These are phyloP conservation scores for Phoma sp. DNA, from an alignment of 2,329 filamentous ascomycete species.

Conservation along the genomic window DNA sequence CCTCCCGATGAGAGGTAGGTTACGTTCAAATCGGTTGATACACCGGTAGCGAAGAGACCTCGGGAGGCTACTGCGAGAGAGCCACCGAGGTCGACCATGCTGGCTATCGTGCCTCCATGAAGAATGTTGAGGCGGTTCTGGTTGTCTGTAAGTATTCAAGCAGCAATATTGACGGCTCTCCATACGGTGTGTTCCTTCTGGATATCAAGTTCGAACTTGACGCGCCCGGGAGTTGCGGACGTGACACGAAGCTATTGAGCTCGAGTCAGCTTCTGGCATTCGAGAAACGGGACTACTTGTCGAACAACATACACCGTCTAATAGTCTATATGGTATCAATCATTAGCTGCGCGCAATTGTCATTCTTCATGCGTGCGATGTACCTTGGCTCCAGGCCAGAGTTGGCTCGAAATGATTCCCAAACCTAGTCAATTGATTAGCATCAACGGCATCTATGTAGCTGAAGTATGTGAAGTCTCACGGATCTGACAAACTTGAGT, in stretches of 20 bases:
- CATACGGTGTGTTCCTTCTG: constrained; percentile 75
- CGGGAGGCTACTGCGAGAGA: constrained; percentile 70
- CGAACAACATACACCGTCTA: constrained; percentile 48
- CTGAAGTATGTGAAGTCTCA: constrained; percentile 47
- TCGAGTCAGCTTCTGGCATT: neutral
- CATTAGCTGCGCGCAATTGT: neutral
- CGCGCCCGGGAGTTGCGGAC: constrained; percentile 68
- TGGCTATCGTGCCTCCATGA: constrained; percentile 80
- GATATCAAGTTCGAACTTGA: constrained; percentile 79
- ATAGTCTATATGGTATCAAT: constrained; percentile 37
- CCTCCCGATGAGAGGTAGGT: constrained; percentile 70
- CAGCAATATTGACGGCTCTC: neutral
- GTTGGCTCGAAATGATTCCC: constrained; percentile 83
- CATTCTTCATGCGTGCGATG: neutral
- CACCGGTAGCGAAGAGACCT: constrained; percentile 69
- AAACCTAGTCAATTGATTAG: constrained; percentile 64
- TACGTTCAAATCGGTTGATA: constrained; percentile 71
- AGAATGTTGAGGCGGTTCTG: constrained; percentile 79
- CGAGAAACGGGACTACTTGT: neutral
- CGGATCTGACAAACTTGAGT: constrained; percentile 69
- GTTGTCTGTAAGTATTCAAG: neutral
- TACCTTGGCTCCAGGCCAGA: constrained; percentile 91
- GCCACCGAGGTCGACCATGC: constrained; percentile 72
- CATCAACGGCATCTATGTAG: neutral
- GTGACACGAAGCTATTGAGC: constrained; percentile 67